phyloP scores from a whole-genome alignment of 2,329 filamentous ascomycete genomes.

The Neurospora crassa region DNA sequence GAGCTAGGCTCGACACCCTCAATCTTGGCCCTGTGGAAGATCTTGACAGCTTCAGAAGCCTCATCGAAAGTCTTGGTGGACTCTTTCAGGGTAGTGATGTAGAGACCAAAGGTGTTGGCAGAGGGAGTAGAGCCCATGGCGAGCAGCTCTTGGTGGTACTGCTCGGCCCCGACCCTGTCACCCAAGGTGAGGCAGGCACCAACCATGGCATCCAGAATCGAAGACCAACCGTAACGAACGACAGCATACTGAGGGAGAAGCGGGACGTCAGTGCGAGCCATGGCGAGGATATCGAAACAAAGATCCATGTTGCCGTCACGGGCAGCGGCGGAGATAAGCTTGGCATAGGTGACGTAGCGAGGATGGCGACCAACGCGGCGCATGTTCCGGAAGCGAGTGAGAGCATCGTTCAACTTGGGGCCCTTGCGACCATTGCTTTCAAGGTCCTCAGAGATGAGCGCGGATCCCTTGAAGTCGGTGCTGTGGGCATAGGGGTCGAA shows the following conservation, averaged over 20 bases:
- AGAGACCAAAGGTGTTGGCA: conserved; percentile 94
- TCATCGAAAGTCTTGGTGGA: conserved; percentile 97
- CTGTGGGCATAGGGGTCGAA: conserved; percentile 86
- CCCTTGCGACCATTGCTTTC: conserved; percentile 71
- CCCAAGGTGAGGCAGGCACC: conserved; percentile 80
- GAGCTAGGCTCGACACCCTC: conserved; percentile 94
- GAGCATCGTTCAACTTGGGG: conserved; percentile 66
- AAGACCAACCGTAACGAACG: conserved; percentile 92
- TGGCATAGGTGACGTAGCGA: conserved; percentile 92
- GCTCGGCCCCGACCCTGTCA: conserved; percentile 69
- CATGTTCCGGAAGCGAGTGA: conserved; percentile 83
- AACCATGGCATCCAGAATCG: conserved; percentile 93
- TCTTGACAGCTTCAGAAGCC: conserved; percentile 91
- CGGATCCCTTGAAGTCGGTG: conserved; percentile 89
- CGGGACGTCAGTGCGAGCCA: conserved; percentile 84
- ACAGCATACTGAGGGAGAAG: conserved; percentile 73
- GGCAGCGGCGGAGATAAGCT: conserved; percentile 83
- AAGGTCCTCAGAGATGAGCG: conserved; percentile 79
- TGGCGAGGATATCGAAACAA: conserved; percentile 77
- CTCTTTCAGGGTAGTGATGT: conserved; percentile 98
- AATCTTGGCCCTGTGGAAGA: conserved; percentile 86
- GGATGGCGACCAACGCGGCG: conserved; percentile 85
- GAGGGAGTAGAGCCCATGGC: conserved; percentile 87
- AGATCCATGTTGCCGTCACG: conserved; percentile 74
- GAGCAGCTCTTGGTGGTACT: conserved; percentile 84